Percentiles rank a stretch among this genome's conserved stretches.
Conservation (phyloP, 305 asterid species). For the Solanum hybrid region DNA sequence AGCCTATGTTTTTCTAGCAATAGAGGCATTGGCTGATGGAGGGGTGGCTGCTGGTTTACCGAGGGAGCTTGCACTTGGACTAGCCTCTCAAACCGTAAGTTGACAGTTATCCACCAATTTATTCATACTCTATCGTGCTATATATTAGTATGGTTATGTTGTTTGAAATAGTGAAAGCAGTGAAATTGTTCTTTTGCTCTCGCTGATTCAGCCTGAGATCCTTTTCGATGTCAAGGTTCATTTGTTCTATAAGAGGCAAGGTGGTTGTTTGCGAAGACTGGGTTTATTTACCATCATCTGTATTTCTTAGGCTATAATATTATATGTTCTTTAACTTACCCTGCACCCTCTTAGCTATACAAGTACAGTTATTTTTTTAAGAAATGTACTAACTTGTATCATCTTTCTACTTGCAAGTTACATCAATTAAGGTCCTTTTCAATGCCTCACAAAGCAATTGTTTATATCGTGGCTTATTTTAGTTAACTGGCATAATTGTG, state of each 20-base stretch:
- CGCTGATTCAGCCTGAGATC: background rate
- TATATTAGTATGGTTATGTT: background rate
- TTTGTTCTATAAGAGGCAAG: background rate
- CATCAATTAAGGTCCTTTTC: background rate
- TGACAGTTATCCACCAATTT: background rate
- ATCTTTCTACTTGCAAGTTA: background rate
- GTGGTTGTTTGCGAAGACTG: background rate
- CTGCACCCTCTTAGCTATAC: background rate
- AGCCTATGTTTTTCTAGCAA: conserved; percentile 76
- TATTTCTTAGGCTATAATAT: background rate
- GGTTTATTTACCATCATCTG: background rate
- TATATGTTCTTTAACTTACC: background rate
- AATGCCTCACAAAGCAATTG: background rate
- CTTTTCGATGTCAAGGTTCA: background rate
- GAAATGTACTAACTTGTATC: background rate
- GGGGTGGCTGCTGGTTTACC: conserved; percentile 99
- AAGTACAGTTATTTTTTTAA: background rate
- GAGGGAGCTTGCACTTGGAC: conserved; percentile 80
- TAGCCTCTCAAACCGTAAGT: conserved; percentile 96
- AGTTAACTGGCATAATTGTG: background rate
- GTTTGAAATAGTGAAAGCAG: background rate
- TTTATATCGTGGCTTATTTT: background rate
- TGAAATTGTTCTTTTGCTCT: background rate
- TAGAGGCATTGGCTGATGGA: conserved; percentile 98
- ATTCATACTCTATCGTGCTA: background rate